phyloP scores from a whole-genome alignment of 2,329 filamentous ascomycete genomes.

The Cladosporium sp. region DNA sequence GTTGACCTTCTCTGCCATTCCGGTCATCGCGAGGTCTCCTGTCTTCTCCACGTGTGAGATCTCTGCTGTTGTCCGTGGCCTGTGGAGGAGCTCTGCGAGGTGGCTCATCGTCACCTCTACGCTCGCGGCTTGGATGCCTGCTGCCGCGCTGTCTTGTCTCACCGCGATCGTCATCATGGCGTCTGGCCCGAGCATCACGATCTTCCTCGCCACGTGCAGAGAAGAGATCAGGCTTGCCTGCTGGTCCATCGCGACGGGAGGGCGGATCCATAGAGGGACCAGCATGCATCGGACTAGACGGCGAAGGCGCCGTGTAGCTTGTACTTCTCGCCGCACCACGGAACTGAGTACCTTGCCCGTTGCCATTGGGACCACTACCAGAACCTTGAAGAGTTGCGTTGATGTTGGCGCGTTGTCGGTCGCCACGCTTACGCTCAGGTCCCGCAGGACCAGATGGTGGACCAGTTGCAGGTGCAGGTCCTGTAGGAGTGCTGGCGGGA shows the following conservation, averaged over 20 bases:
- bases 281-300: neutral
- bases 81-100: conserved; percentile 17
- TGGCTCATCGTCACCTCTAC: conserved; percentile 20
- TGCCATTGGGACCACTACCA: conserved; percentile 14
- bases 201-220: conserved; percentile 17
- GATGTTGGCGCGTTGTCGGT: conserved; percentile 25
- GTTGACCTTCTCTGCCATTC: conserved; percentile 13
- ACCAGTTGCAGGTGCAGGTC: conserved; percentile 23
- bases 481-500: conserved; percentile 24
- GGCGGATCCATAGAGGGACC: conserved; percentile 20
- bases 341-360: conserved; percentile 26
- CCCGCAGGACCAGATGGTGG: conserved; percentile 30
- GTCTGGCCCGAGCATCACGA: conserved; percentile 18
- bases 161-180: conserved; percentile 24
- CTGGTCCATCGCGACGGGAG: conserved; percentile 15
- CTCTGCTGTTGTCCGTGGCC: conserved; percentile 21
- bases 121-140: conserved; percentile 26
- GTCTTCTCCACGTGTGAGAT: conserved; percentile 22
- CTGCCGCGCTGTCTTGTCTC: conserved; percentile 19
- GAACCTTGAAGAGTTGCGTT: conserved; percentile 24
- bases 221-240: conserved; percentile 18
- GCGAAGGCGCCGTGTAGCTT: conserved; percentile 15
- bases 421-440: conserved; percentile 20
- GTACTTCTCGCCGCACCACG: conserved; percentile 25
- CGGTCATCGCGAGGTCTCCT: conserved; percentile 22